These are phyloP conservation scores for Colletotrichum destructivum DNA, from an alignment of 2,329 filamentous ascomycete genomes.

Conservation along the genomic window DNA sequence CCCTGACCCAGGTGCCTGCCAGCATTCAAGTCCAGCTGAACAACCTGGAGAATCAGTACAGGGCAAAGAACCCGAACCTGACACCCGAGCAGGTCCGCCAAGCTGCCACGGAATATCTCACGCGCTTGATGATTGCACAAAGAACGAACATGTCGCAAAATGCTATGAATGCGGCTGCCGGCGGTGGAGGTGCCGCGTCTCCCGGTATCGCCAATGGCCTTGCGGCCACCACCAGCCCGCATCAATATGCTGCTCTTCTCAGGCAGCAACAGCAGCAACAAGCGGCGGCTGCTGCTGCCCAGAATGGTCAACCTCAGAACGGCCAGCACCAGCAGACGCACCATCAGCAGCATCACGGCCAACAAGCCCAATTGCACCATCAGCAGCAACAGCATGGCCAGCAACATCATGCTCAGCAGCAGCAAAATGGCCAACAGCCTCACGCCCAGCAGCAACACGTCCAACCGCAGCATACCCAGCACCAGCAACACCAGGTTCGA, in stretches of 20 bases:
- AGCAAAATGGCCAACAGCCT: constrained; percentile 24
- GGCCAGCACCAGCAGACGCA: constrained; percentile 41
- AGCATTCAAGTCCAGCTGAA: constrained; percentile 64
- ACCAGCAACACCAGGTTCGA: constrained; percentile 29
- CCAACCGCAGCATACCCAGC: constrained; percentile 35
- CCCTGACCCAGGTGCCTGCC: constrained; percentile 62
- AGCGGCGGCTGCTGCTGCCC: constrained; percentile 50
- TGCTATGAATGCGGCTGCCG: constrained; percentile 70
- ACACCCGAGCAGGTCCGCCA: constrained; percentile 65
- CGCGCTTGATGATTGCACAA: constrained; percentile 63
- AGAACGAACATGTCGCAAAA: constrained; percentile 60
- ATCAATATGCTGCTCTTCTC: constrained; percentile 73
- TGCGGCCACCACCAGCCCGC: constrained; percentile 65
- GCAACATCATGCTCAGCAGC: constrained; percentile 32
- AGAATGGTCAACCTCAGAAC: constrained; percentile 44
- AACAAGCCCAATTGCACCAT: constrained; percentile 36
- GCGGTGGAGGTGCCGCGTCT: constrained; percentile 52
- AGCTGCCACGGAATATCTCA: constrained; percentile 66
- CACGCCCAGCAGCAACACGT: constrained; percentile 26
- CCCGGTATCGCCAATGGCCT: constrained; percentile 65
- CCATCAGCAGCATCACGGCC: constrained; percentile 39
- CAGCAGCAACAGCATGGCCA: constrained; percentile 36
- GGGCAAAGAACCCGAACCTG: constrained; percentile 66
- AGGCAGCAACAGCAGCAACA: constrained; percentile 70
- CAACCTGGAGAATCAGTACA: constrained; percentile 67